Evolutionary conservation across 2,329 filamentous ascomycete genomes (phyloP).

Genomic region (Exophiala phaeomuriformis): DNA sequence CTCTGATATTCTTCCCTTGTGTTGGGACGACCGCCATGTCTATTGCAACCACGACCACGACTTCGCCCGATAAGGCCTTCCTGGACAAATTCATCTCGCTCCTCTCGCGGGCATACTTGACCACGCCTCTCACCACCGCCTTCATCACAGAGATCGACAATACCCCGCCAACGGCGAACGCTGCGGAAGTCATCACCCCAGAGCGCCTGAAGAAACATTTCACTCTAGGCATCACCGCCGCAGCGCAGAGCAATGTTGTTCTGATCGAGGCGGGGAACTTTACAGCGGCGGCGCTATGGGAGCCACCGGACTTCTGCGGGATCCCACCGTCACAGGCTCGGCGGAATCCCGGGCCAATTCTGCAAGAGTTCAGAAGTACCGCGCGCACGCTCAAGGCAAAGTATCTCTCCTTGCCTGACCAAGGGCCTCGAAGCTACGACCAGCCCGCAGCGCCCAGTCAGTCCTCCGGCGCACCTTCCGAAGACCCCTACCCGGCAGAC

Average conservation of each 20-base stretch:
- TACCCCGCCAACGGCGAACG: slow-evolving; percentile 7
- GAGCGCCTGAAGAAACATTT: slow-evolving; percentile 24
- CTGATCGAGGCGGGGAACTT: slow-evolving; percentile 17
- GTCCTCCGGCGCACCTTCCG: slow-evolving; percentile 24
- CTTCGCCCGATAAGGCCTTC: slow-evolving; percentile 16
- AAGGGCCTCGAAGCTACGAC: slow-evolving; percentile 24
- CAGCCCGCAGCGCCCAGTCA: slow-evolving; percentile 26
- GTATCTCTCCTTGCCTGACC: slow-evolving; percentile 24
- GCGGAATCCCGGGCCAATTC: slow-evolving; percentile 24
- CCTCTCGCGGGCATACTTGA: slow-evolving; percentile 21
- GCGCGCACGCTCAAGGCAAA: slow-evolving; percentile 24
- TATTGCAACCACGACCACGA: slow-evolving; percentile 6
- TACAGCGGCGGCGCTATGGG: slow-evolving; percentile 25
- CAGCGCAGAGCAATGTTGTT: slow-evolving; percentile 22
- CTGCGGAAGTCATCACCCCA: slow-evolving; percentile 19
- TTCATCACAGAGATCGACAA: slow-evolving; percentile 27
- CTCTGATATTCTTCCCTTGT: too few species aligned
- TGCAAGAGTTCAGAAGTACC: slow-evolving; percentile 22
- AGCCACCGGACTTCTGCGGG: slow-evolving; percentile 27
- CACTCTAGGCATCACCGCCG: slow-evolving; percentile 25
- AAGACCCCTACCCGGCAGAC: slow-evolving; percentile 25
- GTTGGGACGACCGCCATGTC: slow-evolving; percentile 9
- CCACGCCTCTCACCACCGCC: slow-evolving; percentile 25
- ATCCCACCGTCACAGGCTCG: slow-evolving; percentile 25
- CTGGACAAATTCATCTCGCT: slow-evolving; percentile 25